Conservation (phyloP, 352 stramenopile genomes). For the Blastocystis sp. region DNA sequence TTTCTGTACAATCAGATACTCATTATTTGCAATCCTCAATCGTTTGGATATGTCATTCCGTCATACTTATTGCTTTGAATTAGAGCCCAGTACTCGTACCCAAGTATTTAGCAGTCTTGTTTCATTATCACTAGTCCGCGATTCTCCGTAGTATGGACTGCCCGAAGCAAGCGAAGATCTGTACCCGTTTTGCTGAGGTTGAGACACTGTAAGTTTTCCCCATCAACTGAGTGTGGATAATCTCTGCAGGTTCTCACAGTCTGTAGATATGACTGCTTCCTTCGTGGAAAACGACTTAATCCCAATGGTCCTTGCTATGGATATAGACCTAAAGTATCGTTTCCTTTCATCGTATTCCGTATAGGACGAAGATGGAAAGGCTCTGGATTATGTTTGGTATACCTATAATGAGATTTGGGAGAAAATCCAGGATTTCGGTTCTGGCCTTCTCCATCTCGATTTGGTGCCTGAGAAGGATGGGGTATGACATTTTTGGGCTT, state of each 20-base stretch:
- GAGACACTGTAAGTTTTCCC: conserved; percentile 33
- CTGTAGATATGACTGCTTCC: conserved; percentile 56
- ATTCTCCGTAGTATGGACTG: conserved; percentile 48
- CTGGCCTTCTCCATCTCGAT: conserved; percentile 17
- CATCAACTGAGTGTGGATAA: neutral
- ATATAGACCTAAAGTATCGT: conserved; percentile 22
- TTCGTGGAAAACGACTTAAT: conserved; percentile 38
- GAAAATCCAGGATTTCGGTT: conserved; percentile 56
- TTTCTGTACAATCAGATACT: too few species aligned
- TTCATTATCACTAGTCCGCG: neutral
- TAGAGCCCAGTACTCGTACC: conserved; percentile 17
- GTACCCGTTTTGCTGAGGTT: conserved; percentile 37
- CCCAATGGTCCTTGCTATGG: conserved; percentile 58
- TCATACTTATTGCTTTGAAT: conserved; percentile 52
- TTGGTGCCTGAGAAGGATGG: conserved; percentile 16
- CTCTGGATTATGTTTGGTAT: conserved; percentile 27
- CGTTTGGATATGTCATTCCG: neutral
- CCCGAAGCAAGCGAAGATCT: neutral
- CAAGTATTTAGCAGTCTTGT: neutral
- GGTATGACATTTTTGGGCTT: neutral
- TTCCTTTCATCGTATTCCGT: neutral
- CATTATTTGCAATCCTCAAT: neutral
- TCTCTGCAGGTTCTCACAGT: neutral
- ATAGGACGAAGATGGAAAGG: conserved; percentile 51
- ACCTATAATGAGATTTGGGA: conserved; percentile 58